Evolutionary conservation across 371 early-diverging fungal genomes (phyloP), one percentile per base, ranked within the genome.

Genomic region (Rhizopus arrhizus): DNA sequence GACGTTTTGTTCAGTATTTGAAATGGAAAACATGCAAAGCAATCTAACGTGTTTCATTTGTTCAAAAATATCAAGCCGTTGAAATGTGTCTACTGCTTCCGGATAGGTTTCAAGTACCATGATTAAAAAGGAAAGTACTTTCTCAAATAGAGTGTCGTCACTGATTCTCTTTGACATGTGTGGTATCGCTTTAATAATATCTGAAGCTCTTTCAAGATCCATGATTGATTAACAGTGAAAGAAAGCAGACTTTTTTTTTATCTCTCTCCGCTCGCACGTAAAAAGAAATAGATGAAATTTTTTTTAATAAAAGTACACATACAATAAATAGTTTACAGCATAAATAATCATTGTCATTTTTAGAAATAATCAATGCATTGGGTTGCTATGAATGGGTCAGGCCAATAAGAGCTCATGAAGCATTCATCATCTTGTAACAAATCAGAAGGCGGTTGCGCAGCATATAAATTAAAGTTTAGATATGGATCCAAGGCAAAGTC

Each of bases 131-230:
- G 77, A 72, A 3, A 77, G 56, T 11, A 80, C 74, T 68, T 77
- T 77, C 56, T 80, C 81, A 55, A 75, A 77, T 3, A 80, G 43
- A 1, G 81, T 77, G 28, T 77, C 78, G 62, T 80, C 81, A 1
- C 75, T 69, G 50, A 80, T 77, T 3, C 68, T 69, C 40, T 68
- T 68, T 9, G 77, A 77, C 72, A 75, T 77, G 54, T 31, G 54
- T 7, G 77, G 77, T 31, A 80, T 46, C 11, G 77, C 78, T 32
- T 58, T 59, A 0, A 77, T 38, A 15, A 80, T 55, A 31, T 63
- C 64, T 22, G 61, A 49, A 10, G 73, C 72, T 47, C 69, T 58
- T 46, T 70, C 64, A 5, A 58, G 15, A 48, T 77, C 74, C 59
- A 62, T 59, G 42, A 22, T 35, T 47, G 34, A 42, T 34, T 28